Evolutionary conservation across 441 rosid species (phyloP).

Genomic region (Gossypium gossypioides): DNA sequence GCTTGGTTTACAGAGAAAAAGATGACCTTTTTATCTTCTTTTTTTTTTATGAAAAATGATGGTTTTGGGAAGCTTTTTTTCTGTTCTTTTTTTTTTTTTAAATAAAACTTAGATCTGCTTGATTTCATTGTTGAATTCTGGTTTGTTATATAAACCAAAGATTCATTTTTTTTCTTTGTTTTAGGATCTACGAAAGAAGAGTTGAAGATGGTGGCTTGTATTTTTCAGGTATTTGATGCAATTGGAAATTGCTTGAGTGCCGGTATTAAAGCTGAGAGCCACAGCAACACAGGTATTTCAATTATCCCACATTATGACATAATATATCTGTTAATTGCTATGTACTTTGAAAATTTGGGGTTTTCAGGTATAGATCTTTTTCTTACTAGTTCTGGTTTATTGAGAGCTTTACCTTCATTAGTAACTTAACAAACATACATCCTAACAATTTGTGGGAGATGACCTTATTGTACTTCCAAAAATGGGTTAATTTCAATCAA

Average conservation of each 20-base stretch:
- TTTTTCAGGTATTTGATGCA: background rate
- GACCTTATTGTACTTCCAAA: background rate
- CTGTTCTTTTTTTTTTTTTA: background rate
- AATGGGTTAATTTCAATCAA: background rate
- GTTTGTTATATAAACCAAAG: slow-evolving; percentile 3
- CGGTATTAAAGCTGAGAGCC: slow-evolving; percentile 62
- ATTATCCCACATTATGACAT: background rate
- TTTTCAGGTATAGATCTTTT: background rate
- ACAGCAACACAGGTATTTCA: slow-evolving; percentile 49
- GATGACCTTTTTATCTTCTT: slow-evolving; percentile 11
- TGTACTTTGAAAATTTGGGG: background rate
- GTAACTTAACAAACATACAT: background rate
- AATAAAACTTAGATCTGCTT: slow-evolving; percentile 20
- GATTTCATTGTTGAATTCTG: slow-evolving; percentile 10
- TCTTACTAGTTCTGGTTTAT: background rate
- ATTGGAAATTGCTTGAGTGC: slow-evolving; percentile 94
- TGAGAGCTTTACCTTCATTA: background rate
- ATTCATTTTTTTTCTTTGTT: background rate
- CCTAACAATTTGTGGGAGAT: too few species aligned
- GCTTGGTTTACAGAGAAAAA: slow-evolving; percentile 11
- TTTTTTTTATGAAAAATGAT: background rate
- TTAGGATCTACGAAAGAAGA: slow-evolving; percentile 27
- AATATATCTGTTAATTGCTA: background rate
- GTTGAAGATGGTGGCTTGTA: slow-evolving; percentile 18
- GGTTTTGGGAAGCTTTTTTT: background rate